Evolutionary conservation across 345 rosid species (phyloP).

Genomic region (Hibiscus trionum): DNA sequence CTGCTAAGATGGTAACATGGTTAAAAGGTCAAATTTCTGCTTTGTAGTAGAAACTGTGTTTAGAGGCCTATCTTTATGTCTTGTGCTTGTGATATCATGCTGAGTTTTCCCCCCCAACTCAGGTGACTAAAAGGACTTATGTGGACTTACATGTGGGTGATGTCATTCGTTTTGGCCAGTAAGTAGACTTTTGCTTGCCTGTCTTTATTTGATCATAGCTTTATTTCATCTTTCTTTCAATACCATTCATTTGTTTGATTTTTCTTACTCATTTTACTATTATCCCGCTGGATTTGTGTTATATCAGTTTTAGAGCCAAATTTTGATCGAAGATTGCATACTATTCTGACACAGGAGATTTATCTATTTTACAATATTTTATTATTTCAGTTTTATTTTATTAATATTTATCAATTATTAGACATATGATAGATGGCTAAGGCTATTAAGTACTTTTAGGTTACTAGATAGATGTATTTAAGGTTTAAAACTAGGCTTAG

Average conservation of each 20-base stretch:
- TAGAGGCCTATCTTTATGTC: neutral
- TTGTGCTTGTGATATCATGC: conserved; percentile 2
- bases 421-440: too few species aligned
- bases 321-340: neutral
- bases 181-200: conserved; percentile 25
- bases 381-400: too few species aligned
- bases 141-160: conserved; percentile 81
- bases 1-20: neutral
- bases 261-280: neutral
- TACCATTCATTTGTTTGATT: neutral
- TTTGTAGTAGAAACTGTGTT: neutral
- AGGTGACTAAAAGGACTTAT: conserved; percentile 60
- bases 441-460: too few species aligned
- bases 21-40: neutral
- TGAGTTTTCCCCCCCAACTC: neutral
- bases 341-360: neutral
- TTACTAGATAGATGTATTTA: too few species aligned
- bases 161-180: conserved; percentile 91
- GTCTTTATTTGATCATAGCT: conserved; percentile 3
- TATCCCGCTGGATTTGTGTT: neutral
- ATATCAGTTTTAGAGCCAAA: neutral
- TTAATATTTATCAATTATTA: too few species aligned
- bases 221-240: neutral
- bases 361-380: too few species aligned
- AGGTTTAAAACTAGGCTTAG: too few species aligned